These are phyloP conservation scores for Cystoderma amianthinum DNA, from an alignment of 768 basidiomycete species.

Conservation along the genomic window DNA sequence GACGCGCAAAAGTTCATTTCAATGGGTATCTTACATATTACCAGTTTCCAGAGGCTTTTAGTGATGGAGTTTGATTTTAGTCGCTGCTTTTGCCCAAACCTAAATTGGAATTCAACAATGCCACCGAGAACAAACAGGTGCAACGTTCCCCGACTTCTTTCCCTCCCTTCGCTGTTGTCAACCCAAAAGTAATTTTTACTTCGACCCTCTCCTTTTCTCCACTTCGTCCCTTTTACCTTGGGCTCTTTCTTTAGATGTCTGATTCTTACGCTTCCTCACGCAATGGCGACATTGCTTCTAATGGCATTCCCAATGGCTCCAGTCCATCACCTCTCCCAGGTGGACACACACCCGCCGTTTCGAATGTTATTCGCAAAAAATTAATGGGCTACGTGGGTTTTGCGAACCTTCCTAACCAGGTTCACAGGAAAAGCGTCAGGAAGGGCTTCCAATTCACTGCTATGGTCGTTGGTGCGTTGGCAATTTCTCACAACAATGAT, in stretches of 20 bases:
- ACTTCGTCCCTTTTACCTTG: slow-evolving; percentile 19
- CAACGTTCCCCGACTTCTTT: slow-evolving; percentile 43
- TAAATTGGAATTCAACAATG: slow-evolving; percentile 30
- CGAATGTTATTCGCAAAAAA: slow-evolving; percentile 75
- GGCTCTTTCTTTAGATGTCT: slow-evolving; percentile 47
- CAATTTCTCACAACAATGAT: slow-evolving; percentile 6
- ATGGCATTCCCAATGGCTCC: slow-evolving; percentile 56
- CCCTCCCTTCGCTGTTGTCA: slow-evolving; percentile 45
- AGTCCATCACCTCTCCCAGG: slow-evolving; percentile 48
- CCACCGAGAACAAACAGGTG: slow-evolving; percentile 38
- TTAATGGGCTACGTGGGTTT: slow-evolving; percentile 95
- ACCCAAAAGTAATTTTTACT: slow-evolving; percentile 44
- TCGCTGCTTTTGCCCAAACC: slow-evolving; percentile 45
- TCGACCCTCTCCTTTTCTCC: slow-evolving; percentile 18
- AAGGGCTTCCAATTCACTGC: slow-evolving; percentile 98
- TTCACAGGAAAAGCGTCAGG: slow-evolving; percentile 95
- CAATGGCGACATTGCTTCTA: slow-evolving; percentile 54
- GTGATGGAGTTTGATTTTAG: slow-evolving; percentile 15
- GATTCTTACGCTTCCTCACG: slow-evolving; percentile 69
- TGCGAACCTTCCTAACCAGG: slow-evolving; percentile 98
- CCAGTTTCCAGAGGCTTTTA: slow-evolving; percentile 4
- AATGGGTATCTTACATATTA: slow-evolving; percentile 20
- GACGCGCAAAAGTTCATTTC: slow-evolving; percentile 9
- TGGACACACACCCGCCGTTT: slow-evolving; percentile 25
- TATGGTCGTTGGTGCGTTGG: slow-evolving; percentile 92